Evolutionary conservation across 345 rosid species (phyloP).

Genomic region (Pseudoturritis turrita): DNA sequence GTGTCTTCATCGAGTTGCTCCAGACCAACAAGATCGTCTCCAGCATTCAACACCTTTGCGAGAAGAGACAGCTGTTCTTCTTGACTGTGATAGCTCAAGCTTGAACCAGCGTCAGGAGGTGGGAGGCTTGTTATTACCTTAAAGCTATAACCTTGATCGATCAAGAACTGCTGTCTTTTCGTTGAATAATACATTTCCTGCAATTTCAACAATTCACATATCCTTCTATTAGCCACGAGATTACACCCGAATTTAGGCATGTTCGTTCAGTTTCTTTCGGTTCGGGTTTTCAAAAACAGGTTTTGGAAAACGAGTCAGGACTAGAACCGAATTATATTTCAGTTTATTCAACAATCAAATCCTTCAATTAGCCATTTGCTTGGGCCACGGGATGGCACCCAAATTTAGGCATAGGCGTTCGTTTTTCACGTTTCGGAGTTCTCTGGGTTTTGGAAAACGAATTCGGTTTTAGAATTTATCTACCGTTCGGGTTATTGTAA

Average conservation of each 20-base stretch:
- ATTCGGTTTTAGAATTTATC: neutral
- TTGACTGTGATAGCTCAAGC: constrained; percentile 57
- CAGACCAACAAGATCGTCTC: constrained; percentile 77
- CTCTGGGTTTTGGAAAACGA: neutral
- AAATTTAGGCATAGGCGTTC: neutral
- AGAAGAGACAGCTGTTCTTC: constrained; percentile 82
- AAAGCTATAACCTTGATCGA: constrained; percentile 95
- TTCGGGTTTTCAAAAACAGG: too few relatives aligned
- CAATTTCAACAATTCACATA: neutral
- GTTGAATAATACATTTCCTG: constrained; percentile 96
- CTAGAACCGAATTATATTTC: too few relatives aligned
- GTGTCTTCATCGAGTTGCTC: constrained; percentile 91
- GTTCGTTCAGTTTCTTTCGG: too few relatives aligned
- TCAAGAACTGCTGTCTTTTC: constrained; percentile 84
- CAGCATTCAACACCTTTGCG: constrained; percentile 72
- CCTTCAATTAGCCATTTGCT: neutral
- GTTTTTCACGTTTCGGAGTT: neutral
- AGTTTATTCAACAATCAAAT: neutral
- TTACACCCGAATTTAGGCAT: neutral
- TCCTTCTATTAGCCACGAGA: neutral
- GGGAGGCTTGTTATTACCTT: constrained; percentile 94
- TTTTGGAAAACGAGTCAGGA: too few relatives aligned
- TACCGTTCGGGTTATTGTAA: too few relatives aligned
- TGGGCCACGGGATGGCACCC: neutral
- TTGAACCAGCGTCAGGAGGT: constrained; percentile 77